Conservation (phyloP, 139 green algal species). For the Pycnococcus provasolii region DNA sequence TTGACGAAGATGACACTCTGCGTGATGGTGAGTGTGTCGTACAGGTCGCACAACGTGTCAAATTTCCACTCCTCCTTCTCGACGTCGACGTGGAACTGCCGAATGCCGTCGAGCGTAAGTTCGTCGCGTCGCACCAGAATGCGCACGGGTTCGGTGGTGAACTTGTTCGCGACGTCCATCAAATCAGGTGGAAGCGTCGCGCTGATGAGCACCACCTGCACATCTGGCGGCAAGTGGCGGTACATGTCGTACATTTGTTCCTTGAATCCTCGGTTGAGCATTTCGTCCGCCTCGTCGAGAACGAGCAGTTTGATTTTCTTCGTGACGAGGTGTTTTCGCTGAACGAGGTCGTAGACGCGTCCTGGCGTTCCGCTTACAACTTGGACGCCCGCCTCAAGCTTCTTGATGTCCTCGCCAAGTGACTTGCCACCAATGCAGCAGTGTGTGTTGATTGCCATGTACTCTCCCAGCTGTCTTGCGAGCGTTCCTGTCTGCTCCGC, state of each 20-base stretch:
- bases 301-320: slow-evolving; percentile 57
- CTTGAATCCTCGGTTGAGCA: slow-evolving; percentile 96
- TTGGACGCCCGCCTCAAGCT: slow-evolving; percentile 83
- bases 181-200: slow-evolving; percentile 92
- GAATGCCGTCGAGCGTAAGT: slow-evolving; percentile 98
- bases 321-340: slow-evolving; percentile 62
- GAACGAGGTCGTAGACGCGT: slow-evolving; percentile 98
- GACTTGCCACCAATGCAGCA: slow-evolving; percentile 89
- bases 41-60: slow-evolving; percentile 97
- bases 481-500: slow-evolving; percentile 90
- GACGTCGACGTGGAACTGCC: slow-evolving; percentile 99
- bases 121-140: slow-evolving; percentile 99
- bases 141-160: slow-evolving; percentile 96
- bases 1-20: slow-evolving; percentile 99
- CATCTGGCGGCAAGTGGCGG: slow-evolving; percentile 74
- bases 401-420: slow-evolving; percentile 89
- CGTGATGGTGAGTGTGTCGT: slow-evolving; percentile 98
- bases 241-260: slow-evolving; percentile 99
- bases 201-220: slow-evolving; percentile 83
- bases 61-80: slow-evolving; percentile 99
- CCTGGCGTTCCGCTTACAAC: slow-evolving; percentile 91
- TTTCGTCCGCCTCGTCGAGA: slow-evolving; percentile 93
- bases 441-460: slow-evolving; percentile 83
- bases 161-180: slow-evolving; percentile 96
- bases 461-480: slow-evolving; percentile 81